Evolutionary conservation across 768 basidiomycete genomes (phyloP).

Genomic region (Tulasnella sp.): DNA sequence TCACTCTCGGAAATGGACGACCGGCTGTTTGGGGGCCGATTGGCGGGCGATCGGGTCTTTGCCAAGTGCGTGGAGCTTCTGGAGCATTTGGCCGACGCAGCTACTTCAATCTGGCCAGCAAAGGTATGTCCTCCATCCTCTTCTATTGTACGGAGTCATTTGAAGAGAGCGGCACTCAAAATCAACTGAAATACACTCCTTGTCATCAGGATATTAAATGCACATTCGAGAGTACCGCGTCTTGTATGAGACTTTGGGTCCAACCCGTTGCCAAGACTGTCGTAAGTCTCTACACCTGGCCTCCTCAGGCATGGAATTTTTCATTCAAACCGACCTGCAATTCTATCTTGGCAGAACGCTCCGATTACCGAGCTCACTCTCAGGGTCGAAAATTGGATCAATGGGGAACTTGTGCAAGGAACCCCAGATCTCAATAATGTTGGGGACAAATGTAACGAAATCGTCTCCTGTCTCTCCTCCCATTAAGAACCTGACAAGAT

Average conservation of each 20-base stretch:
- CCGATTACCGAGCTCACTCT: constrained; percentile 53
- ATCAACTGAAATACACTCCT: no score
- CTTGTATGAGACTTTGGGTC: constrained; percentile 51
- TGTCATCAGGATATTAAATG: constrained; percentile 41
- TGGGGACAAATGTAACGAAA: constrained; percentile 26
- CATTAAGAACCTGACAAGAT: neutral
- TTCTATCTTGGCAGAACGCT: constrained; percentile 24
- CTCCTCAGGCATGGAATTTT: no score
- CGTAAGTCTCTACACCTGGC: no score
- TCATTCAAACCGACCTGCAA: no score
- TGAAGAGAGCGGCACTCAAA: no score
- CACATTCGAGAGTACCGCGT: constrained; percentile 47
- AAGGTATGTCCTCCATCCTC: constrained; percentile 36
- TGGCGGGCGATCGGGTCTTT: constrained; percentile 65
- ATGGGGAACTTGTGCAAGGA: constrained; percentile 30
- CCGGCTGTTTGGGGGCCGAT: constrained; percentile 52
- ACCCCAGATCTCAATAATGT: constrained; percentile 28
- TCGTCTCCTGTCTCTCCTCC: no score
- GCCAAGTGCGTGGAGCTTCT: constrained; percentile 57
- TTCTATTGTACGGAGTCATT: constrained; percentile 5
- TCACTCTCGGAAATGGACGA: constrained; percentile 80
- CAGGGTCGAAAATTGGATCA: constrained; percentile 36
- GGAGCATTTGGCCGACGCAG: constrained; percentile 52
- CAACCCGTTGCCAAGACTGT: constrained; percentile 48
- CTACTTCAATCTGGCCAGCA: constrained; percentile 48